These are phyloP conservation scores for Phlyctochytrium bullatum DNA, from an alignment of 192 early-diverging fungal genomes.

Conservation along the genomic window DNA sequence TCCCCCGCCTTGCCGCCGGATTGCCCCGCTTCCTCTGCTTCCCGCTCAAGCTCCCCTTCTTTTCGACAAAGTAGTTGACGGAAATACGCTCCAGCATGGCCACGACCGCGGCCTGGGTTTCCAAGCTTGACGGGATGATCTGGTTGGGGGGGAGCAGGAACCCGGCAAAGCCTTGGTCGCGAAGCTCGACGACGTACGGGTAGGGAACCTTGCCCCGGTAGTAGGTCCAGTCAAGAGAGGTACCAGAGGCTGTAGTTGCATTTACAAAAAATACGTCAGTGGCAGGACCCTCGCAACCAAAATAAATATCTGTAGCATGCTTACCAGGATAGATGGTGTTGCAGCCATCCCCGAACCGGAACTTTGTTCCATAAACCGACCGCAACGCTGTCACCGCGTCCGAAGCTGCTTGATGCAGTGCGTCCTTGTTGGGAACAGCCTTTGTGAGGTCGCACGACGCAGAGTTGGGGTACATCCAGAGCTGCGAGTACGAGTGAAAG, in stretches of 20 bases:
- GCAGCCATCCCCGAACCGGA: constrained; percentile 22
- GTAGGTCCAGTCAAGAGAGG: constrained; percentile 30
- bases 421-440: constrained; percentile 6
- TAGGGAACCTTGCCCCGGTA: constrained; percentile 24
- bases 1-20: too few species aligned
- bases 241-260: constrained; percentile 33
- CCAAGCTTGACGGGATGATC: constrained; percentile 32
- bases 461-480: constrained; percentile 51
- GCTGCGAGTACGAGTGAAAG: constrained; percentile 56
- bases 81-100: too few species aligned
- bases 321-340: constrained; percentile 32
- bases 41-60: too few species aligned
- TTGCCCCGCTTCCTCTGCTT: too few species aligned
- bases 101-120: constrained; percentile 14
- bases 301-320: too few species aligned
- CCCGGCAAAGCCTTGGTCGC: constrained; percentile 14
- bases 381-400: constrained; percentile 28
- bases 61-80: too few species aligned
- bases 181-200: constrained; percentile 26
- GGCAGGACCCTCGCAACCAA: too few species aligned
- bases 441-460: constrained; percentile 16
- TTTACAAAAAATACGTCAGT: too few species aligned
- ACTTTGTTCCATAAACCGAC: constrained; percentile 7
- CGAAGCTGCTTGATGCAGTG: too few species aligned
- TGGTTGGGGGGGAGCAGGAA: constrained; percentile 22